A percentile compares a stretch with the other conserved stretches of the same genome.
Conservation (phyloP, 345 rosid species). For the Eucalyptus albens region DNA sequence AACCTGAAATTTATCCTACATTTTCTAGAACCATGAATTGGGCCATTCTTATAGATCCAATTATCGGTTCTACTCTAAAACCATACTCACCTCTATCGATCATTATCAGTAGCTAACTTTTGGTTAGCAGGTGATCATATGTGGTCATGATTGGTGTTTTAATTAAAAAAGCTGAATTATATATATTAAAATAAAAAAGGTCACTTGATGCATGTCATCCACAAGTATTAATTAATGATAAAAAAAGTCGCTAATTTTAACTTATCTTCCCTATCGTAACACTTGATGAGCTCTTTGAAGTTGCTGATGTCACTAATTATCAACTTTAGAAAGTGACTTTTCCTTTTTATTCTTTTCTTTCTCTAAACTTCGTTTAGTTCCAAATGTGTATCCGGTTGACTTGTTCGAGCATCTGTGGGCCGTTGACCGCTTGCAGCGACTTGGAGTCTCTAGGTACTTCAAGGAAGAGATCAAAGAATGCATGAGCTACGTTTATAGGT, state of each 20-base stretch:
- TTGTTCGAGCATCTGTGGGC: conserved; percentile 84
- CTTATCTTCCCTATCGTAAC: background rate
- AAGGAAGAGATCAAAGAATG: conserved; percentile 47
- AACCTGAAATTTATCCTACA: too few relatives aligned
- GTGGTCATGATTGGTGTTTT: background rate
- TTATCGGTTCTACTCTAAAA: too few relatives aligned
- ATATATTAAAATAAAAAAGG: background rate
- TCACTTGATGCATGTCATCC: background rate
- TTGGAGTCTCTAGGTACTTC: conserved; percentile 81
- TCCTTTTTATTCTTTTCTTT: background rate
- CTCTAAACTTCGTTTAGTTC: conserved; percentile 23
- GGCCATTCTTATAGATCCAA: too few relatives aligned
- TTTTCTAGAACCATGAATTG: too few relatives aligned
- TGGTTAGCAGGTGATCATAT: background rate
- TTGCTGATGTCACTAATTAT: background rate
- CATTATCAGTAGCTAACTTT: background rate
- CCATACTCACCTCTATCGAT: too few relatives aligned
- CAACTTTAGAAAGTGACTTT: background rate
- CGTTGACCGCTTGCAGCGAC: conserved; percentile 83
- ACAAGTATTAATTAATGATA: background rate
- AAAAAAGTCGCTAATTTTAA: background rate
- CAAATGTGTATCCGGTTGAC: conserved; percentile 82
- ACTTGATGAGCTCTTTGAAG: background rate
- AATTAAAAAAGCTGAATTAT: background rate
- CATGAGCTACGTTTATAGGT: conserved; percentile 60